Conservation (phyloP, 352 stramenopile genomes). For the Phytophthora idaei region DNA sequence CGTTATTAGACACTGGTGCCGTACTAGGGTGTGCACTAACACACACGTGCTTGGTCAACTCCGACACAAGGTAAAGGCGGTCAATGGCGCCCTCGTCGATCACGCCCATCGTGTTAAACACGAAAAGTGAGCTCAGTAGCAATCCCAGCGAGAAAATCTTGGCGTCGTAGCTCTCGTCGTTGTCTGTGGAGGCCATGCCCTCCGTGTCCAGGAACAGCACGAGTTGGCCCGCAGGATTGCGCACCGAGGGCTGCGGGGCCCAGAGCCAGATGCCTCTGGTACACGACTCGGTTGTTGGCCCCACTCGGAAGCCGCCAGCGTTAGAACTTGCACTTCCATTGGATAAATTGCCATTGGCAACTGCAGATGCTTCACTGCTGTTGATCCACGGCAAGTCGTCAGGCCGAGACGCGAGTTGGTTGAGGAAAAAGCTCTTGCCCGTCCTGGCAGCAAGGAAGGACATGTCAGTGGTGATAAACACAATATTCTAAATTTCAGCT, state of each 20-base stretch:
- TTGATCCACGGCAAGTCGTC: slow-evolving; percentile 28
- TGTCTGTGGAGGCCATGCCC: slow-evolving; percentile 84
- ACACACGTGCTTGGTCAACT: slow-evolving; percentile 86
- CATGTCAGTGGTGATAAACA: neutral
- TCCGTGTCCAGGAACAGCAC: slow-evolving; percentile 88
- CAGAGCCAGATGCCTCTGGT: slow-evolving; percentile 89
- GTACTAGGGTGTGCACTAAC: slow-evolving; percentile 47
- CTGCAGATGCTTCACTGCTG: slow-evolving; percentile 7
- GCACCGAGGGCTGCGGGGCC: slow-evolving; percentile 58
- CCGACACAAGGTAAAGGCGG: slow-evolving; percentile 82
- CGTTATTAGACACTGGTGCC: slow-evolving; percentile 1
- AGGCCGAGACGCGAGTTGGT: slow-evolving; percentile 62
- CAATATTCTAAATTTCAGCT: neutral
- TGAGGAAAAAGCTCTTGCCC: slow-evolving; percentile 90
- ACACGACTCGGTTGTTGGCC: slow-evolving; percentile 84
- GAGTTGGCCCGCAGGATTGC: slow-evolving; percentile 62
- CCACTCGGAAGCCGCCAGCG: slow-evolving; percentile 66
- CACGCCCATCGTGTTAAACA: slow-evolving; percentile 90
- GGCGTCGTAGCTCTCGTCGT: slow-evolving; percentile 88
- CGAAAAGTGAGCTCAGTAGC: slow-evolving; percentile 82
- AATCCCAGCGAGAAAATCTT: slow-evolving; percentile 88
- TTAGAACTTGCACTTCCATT: slow-evolving; percentile 11
- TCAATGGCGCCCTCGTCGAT: slow-evolving; percentile 90
- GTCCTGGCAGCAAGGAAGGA: slow-evolving; percentile 45
- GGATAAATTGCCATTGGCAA: slow-evolving; percentile 13